Percentiles rank a stretch among this genome's conserved stretches.
phyloP scores from a whole-genome alignment of 257 asterid species.

The Ajuga chamaepitys region DNA sequence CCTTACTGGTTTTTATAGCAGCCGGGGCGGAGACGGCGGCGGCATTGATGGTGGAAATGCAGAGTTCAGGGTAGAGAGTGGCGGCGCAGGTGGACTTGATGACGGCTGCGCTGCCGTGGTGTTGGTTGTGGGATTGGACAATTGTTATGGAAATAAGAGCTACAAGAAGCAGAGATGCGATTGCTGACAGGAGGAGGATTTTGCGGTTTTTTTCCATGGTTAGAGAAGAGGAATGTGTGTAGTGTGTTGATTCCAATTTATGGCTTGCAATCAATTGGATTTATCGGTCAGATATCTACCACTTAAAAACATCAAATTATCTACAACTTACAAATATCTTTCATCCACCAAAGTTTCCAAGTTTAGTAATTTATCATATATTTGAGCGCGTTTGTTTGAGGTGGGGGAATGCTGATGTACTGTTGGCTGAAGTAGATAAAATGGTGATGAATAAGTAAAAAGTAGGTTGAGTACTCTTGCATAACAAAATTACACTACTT shows the following conservation, averaged over 20 bases:
- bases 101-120: constrained; percentile 21
- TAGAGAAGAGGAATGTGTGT: neutral
- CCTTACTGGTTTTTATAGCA: constrained; percentile 29
- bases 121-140: constrained; percentile 6
- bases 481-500: too few relatives aligned
- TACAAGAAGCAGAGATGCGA: neutral
- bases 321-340: too few relatives aligned
- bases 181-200: constrained; percentile 6
- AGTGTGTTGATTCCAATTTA: neutral
- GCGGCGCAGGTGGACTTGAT: constrained; percentile 54
- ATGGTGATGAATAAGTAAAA: too few relatives aligned
- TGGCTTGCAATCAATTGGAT: too few relatives aligned
- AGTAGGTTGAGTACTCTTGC: too few relatives aligned
- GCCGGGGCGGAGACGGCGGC: constrained; percentile 9
- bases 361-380: too few relatives aligned
- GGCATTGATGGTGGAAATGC: constrained; percentile 40
- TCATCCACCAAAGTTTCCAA: too few relatives aligned
- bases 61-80: constrained; percentile 59
- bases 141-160: neutral
- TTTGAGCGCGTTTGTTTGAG: too few relatives aligned
- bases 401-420: too few relatives aligned
- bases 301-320: too few relatives aligned
- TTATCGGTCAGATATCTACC: too few relatives aligned
- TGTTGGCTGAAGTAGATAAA: too few relatives aligned
- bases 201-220: neutral